A percentile compares a stretch with the other conserved stretches of the same genome.
phyloP scores from a whole-genome alignment of 2,329 filamentous ascomycete species.

The Clonostachys chloroleuca region DNA sequence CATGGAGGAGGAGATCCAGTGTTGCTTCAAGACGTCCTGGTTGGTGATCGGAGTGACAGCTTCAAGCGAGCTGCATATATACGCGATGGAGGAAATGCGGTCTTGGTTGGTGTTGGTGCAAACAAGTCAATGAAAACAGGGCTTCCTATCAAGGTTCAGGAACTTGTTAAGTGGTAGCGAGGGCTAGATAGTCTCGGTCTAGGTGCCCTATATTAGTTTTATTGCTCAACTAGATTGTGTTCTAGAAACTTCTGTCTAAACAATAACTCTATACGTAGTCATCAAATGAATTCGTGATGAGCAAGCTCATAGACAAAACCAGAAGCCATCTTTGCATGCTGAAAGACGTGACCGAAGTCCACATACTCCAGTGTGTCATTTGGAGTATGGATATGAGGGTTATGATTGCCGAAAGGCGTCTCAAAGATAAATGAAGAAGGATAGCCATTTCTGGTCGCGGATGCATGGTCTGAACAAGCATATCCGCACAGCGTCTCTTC shows the following conservation, averaged over 20 bases:
- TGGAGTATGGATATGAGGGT: slow-evolving; percentile 69
- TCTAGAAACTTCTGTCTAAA: no score
- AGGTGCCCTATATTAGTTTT: no score
- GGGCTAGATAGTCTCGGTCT: no score
- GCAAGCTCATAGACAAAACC: slow-evolving; percentile 38
- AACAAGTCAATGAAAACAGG: slow-evolving; percentile 28
- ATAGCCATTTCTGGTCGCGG: slow-evolving; percentile 61
- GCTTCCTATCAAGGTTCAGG: slow-evolving; percentile 12
- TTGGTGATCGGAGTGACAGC: slow-evolving; percentile 24
- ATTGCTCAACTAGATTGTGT: no score
- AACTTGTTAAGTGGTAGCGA: slow-evolving; percentile 10
- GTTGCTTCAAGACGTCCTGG: slow-evolving; percentile 36
- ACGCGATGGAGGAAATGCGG: slow-evolving; percentile 36
- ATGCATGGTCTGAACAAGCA: slow-evolving; percentile 67
- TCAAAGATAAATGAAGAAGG: slow-evolving; percentile 62
- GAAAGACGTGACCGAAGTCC: slow-evolving; percentile 61
- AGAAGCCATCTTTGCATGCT: slow-evolving; percentile 52
- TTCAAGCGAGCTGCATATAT: slow-evolving; percentile 33
- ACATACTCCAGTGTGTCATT: slow-evolving; percentile 68
- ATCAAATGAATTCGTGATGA: slow-evolving; percentile 2
- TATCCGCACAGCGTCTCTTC: slow-evolving; percentile 79
- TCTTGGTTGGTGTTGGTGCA: slow-evolving; percentile 35
- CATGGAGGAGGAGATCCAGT: slow-evolving; percentile 42
- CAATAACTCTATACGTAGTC: no score
- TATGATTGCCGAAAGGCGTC: slow-evolving; percentile 51